Conservation (phyloP, 805 yeast genomes). For the Candida awuae region DNA sequence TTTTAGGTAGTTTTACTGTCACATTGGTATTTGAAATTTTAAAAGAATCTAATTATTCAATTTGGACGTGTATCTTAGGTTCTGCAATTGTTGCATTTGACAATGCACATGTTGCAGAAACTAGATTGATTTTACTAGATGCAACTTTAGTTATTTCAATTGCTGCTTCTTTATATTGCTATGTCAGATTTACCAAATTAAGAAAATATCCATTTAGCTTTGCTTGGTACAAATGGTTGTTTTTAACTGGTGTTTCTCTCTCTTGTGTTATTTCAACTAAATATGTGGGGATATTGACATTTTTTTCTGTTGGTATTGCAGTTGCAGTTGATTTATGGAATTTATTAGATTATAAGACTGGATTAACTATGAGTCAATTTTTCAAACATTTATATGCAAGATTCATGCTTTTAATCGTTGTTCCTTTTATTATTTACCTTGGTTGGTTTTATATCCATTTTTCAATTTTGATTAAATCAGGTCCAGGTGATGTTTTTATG, state of each 20-base stretch:
- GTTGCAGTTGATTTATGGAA: constrained; percentile 85
- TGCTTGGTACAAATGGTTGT: constrained; percentile 85
- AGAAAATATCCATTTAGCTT: constrained; percentile 57
- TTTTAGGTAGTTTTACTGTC: constrained; percentile 74
- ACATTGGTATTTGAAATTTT: constrained; percentile 79
- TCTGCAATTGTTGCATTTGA: constrained; percentile 72
- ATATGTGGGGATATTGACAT: constrained; percentile 93
- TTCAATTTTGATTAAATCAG: constrained; percentile 70
- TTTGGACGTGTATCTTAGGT: constrained; percentile 72
- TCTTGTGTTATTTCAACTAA: constrained; percentile 93
- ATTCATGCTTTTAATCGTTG: constrained; percentile 56
- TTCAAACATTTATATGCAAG: constrained; percentile 70
- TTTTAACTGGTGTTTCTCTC: constrained; percentile 73
- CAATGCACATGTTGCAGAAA: constrained; percentile 84
- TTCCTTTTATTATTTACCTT: constrained; percentile 77
- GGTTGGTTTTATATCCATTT: constrained; percentile 93
- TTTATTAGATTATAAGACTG: constrained; percentile 62
- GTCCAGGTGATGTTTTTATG: constrained; percentile 96
- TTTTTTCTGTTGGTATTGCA: constrained; percentile 78
- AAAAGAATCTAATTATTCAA: constrained; percentile 75
- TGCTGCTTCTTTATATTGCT: constrained; percentile 69
- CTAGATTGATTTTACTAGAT: constrained; percentile 85
- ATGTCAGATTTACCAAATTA: constrained; percentile 70
- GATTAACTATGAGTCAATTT: constrained; percentile 50
- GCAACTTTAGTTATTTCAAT: constrained; percentile 81